A percentile compares a stretch with the other conserved stretches of the same genome.
phyloP scores from a whole-genome alignment of 2,329 filamentous ascomycete species.

The Hypoxylon sp. region DNA sequence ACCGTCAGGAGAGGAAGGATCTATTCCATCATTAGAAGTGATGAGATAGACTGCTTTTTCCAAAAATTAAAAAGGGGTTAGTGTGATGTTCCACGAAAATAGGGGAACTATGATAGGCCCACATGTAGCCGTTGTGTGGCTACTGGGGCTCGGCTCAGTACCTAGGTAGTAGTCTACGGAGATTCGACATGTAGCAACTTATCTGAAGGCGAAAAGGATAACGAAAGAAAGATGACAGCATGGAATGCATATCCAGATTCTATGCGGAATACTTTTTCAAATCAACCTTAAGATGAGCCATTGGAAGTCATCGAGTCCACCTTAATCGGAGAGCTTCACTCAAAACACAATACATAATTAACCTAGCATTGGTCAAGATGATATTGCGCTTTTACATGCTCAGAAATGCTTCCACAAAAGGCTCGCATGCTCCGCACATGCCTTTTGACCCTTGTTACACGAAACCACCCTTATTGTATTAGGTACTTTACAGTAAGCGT shows the following conservation, averaged over 20 bases:
- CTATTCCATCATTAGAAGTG: slow-evolving; percentile 21
- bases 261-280: not conserved
- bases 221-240: not conserved
- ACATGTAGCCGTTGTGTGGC: no score
- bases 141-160: no score
- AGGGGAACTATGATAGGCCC: not conserved
- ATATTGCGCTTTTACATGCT: not conserved
- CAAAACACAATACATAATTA: not conserved
- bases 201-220: not conserved
- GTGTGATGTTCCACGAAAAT: not conserved
- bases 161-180: no score
- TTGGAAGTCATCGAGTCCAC: not conserved
- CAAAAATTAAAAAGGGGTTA: not conserved
- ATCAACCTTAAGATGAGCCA: not conserved
- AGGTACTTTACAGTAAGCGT: not conserved
- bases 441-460: not conserved
- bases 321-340: not conserved
- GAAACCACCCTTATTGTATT: not conserved
- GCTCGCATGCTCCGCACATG: not conserved
- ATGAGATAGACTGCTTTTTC: not conserved
- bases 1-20: slow-evolving; percentile 57
- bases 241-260: not conserved
- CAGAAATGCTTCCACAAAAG: not conserved
- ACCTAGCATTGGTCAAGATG: no score
- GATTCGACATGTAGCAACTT: not conserved